phyloP scores from a whole-genome alignment of 768 basidiomycete species.

The Lepiota venenata region DNA sequence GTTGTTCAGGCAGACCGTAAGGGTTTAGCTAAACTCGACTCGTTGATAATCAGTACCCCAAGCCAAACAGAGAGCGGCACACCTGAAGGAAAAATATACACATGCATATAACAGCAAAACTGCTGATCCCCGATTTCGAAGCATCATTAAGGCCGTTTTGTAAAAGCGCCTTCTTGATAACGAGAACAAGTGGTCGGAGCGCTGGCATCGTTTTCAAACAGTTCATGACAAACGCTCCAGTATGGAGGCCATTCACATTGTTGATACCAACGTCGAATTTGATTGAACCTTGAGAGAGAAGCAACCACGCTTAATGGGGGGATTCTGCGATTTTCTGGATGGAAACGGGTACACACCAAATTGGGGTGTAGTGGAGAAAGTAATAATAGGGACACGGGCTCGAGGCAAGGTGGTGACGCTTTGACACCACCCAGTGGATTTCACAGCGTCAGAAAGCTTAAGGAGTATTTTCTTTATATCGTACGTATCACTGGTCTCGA shows the following conservation, averaged over 20 bases:
- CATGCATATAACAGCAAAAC: slow-evolving; percentile 62
- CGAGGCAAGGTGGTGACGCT: slow-evolving; percentile 26
- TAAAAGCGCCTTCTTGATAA: slow-evolving; percentile 59
- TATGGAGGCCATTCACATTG: slow-evolving; percentile 51
- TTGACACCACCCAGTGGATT: slow-evolving; percentile 37
- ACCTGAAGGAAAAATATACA: slow-evolving; percentile 72
- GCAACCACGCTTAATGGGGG: not conserved
- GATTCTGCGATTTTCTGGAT: not conserved
- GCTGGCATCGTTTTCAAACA: slow-evolving; percentile 56
- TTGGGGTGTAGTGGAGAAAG: slow-evolving; percentile 43
- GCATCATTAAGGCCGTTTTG: slow-evolving; percentile 62
- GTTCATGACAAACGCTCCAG: slow-evolving; percentile 46
- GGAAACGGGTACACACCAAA: slow-evolving; percentile 27
- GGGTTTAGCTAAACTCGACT: slow-evolving; percentile 51
- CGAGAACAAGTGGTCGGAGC: slow-evolving; percentile 54
- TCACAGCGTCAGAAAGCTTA: slow-evolving; percentile 45
- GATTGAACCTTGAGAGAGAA: slow-evolving; percentile 40
- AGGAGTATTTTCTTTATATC: slow-evolving; percentile 38
- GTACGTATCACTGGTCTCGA: slow-evolving; percentile 26
- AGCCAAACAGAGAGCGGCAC: slow-evolving; percentile 11
- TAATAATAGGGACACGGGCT: slow-evolving; percentile 59
- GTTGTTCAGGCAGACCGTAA: slow-evolving; percentile 42
- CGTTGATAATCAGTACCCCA: not conserved
- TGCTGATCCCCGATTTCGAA: slow-evolving; percentile 57
- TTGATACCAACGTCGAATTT: slow-evolving; percentile 69